These are phyloP conservation scores for Amanita exitialis DNA, from an alignment of 768 basidiomycete species.

Conservation along the genomic window DNA sequence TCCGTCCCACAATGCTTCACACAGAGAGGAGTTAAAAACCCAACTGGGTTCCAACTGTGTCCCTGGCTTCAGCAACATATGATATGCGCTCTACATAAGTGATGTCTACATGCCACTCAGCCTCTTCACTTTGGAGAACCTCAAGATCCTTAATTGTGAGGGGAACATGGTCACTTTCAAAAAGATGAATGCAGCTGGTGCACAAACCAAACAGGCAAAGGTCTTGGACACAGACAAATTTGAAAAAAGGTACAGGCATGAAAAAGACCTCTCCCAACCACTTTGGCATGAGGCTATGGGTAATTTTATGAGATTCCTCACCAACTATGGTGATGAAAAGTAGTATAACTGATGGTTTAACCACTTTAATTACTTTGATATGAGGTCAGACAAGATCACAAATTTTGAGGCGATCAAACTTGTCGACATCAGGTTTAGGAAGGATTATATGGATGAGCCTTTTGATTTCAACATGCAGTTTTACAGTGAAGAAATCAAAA, in stretches of 20 bases:
- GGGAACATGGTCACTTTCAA: not conserved
- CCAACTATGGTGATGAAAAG: not conserved
- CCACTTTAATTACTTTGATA: not conserved
- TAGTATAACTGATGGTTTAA: not conserved
- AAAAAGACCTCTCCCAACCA: not conserved
- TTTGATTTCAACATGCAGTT: not conserved
- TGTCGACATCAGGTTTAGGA: not conserved
- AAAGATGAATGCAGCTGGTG: constrained; percentile 4
- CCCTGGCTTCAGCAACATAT: not conserved
- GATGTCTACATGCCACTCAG: constrained; percentile 7
- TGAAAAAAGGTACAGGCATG: constrained; percentile 3
- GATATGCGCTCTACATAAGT: not conserved
- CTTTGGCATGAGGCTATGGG: constrained; percentile 4
- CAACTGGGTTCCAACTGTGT: not conserved
- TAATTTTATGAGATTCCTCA: not conserved
- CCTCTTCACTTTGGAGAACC: constrained; percentile 8
- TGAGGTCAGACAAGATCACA: not conserved
- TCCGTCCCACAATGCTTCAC: not conserved
- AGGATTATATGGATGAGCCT: not conserved
- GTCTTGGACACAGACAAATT: constrained; percentile 8
- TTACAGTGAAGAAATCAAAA: not conserved
- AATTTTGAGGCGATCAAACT: not conserved
- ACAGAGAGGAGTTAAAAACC: not conserved
- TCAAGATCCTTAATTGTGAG: constrained; percentile 3
- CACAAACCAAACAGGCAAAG: not conserved